phyloP scores from a whole-genome alignment of 2,329 filamentous ascomycete species.

The Magnaporthiopsis poae region DNA sequence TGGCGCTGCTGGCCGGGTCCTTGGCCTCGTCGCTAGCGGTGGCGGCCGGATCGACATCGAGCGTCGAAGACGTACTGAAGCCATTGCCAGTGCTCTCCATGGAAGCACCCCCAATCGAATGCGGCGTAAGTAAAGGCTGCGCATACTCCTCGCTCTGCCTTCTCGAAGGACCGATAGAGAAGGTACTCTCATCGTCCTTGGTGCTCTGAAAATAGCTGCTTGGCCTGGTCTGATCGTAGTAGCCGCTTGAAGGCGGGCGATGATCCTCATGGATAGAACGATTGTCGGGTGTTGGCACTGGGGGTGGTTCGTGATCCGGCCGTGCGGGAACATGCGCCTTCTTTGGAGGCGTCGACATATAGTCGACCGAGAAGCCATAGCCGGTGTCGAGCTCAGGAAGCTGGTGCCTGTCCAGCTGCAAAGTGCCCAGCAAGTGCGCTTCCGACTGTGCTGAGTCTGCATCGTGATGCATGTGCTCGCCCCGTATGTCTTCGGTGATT shows the following conservation, averaged over 20 bases:
- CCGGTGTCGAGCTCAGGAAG: conserved; percentile 43
- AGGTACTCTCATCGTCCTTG: conserved; percentile 32
- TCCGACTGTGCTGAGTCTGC: neutral
- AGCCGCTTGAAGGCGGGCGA: conserved; percentile 28
- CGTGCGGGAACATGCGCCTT: conserved; percentile 18
- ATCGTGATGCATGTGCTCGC: conserved; percentile 13
- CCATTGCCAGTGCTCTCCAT: conserved; percentile 28
- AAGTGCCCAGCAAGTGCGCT: neutral
- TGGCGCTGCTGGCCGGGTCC: conserved; percentile 9
- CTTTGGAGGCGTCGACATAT: conserved; percentile 22
- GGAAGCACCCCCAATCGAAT: conserved; percentile 38
- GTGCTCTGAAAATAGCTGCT: conserved; percentile 30
- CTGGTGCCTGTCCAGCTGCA: conserved; percentile 24
- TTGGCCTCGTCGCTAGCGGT: conserved; percentile 12
- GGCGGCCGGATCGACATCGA: conserved; percentile 20
- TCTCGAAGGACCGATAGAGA: conserved; percentile 33
- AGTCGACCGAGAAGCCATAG: conserved; percentile 39
- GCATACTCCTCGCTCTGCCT: conserved; percentile 36
- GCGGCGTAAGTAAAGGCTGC: conserved; percentile 32
- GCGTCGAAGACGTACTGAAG: conserved; percentile 1
- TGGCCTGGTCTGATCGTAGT: conserved; percentile 32
- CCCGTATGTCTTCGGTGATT: conserved; percentile 15
- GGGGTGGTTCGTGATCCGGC: conserved; percentile 43
- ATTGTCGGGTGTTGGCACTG: conserved; percentile 31
- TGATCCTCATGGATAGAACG: conserved; percentile 21